These are phyloP conservation scores for Corynespora cassiicola DNA, from an alignment of 2,329 filamentous ascomycete species.

Conservation along the genomic window DNA sequence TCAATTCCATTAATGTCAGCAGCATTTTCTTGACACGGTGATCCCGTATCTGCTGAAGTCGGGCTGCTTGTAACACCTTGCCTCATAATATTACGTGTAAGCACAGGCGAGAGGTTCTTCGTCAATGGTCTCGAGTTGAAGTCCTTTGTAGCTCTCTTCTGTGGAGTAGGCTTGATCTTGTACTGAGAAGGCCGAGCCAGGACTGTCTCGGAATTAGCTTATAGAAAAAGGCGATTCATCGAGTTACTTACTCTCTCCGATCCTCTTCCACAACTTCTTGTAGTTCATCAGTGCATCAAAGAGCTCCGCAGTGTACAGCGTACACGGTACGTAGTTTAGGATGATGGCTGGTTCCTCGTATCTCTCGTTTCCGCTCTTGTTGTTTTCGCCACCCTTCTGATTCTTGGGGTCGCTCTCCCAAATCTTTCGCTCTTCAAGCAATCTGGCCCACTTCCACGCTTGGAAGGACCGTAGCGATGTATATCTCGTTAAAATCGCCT, in stretches of 20 bases:
- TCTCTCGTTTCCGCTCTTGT: slow-evolving; percentile 20
- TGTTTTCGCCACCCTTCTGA: slow-evolving; percentile 21
- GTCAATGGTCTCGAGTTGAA: slow-evolving; percentile 1
- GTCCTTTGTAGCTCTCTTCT: slow-evolving; percentile 8
- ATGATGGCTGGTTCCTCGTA: slow-evolving; percentile 34
- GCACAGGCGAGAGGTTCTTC: slow-evolving; percentile 15
- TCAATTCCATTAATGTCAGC: slow-evolving; percentile 17
- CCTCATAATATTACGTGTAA: slow-evolving; percentile 11
- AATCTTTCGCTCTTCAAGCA: slow-evolving; percentile 19
- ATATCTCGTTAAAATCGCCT: slow-evolving; percentile 39
- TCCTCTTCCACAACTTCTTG: slow-evolving; percentile 40
- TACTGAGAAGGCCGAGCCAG: slow-evolving; percentile 26
- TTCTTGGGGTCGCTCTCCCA: slow-evolving; percentile 22
- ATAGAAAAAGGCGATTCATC: too few relatives aligned
- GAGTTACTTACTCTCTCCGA: slow-evolving; percentile 34
- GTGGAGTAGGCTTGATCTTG: slow-evolving; percentile 15
- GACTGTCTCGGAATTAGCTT: too few relatives aligned
- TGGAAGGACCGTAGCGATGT: slow-evolving; percentile 38
- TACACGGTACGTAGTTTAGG: slow-evolving; percentile 40
- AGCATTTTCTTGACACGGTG: slow-evolving; percentile 20
- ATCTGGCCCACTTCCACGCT: slow-evolving; percentile 31
- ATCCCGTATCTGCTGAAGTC: slow-evolving; percentile 5
- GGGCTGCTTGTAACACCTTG: slow-evolving; percentile 4
- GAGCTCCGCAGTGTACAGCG: slow-evolving; percentile 39
- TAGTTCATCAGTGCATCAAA: slow-evolving; percentile 41